Conservation (phyloP, 495 filamentous ascomycete species). For the Annulohypoxylon nitens region DNA sequence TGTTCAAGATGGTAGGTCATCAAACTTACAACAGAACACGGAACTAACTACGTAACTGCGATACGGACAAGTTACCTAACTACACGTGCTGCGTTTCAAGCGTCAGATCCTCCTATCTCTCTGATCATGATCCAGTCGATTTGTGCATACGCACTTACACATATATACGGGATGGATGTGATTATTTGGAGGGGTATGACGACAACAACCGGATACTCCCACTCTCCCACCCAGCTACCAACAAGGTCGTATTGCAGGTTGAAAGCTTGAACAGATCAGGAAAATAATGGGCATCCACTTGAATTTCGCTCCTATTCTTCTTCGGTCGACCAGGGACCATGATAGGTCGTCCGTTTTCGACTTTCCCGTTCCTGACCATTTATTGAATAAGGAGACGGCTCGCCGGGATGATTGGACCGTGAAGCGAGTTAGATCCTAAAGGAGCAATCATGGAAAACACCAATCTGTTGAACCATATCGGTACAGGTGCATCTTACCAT, state of each 20-base stretch:
- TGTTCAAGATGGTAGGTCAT: slow-evolving; percentile 2
- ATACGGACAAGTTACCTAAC: slow-evolving; percentile 4
- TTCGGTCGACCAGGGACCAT: slow-evolving; percentile 32
- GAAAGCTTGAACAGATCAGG: slow-evolving; percentile 38
- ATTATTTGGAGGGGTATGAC: slow-evolving; percentile 42
- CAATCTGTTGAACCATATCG: slow-evolving; percentile 25
- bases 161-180: slow-evolving; percentile 4
- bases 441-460: slow-evolving; percentile 32
- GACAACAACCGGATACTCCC: slow-evolving; percentile 27
- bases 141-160: background rate
- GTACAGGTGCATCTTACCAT: background rate
- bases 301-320: slow-evolving; percentile 6
- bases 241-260: slow-evolving; percentile 41
- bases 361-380: slow-evolving; percentile 28
- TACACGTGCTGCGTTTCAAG: slow-evolving; percentile 29
- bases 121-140: slow-evolving; percentile 10
- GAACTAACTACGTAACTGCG: background rate
- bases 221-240: slow-evolving; percentile 12
- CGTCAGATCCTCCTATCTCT: slow-evolving; percentile 20
- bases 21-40: slow-evolving; percentile 8
- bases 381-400: slow-evolving; percentile 29
- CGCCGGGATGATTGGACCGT: slow-evolving; percentile 31
- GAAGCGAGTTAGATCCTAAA: slow-evolving; percentile 41
- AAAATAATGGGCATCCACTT: slow-evolving; percentile 16
- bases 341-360: slow-evolving; percentile 28